Evolutionary conservation across 805 yeast genomes (phyloP).

Genomic region (Candida wancherniae): DNA sequence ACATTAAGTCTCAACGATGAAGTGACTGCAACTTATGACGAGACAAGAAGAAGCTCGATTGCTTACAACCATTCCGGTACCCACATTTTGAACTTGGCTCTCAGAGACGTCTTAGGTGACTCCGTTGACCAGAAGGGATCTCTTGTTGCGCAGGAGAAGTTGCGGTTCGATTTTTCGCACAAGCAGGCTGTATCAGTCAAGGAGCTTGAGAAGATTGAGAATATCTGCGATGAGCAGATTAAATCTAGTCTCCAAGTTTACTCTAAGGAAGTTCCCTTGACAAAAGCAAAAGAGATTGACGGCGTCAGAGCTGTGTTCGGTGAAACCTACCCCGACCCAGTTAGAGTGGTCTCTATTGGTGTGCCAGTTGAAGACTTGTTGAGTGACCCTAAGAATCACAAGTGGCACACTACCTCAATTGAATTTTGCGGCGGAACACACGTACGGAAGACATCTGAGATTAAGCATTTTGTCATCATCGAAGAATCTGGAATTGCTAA

Average conservation of each 20-base stretch:
- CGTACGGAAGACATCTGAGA: constrained; percentile 86
- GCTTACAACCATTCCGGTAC: constrained; percentile 99
- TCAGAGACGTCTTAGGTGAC: constrained; percentile 81
- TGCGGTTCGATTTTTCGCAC: constrained; percentile 94
- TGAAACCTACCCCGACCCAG: constrained; percentile 98
- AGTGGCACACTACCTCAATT: constrained; percentile 76
- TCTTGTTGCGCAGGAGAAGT: constrained; percentile 88
- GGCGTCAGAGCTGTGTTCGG: constrained; percentile 98
- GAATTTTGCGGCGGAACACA: constrained; percentile 99
- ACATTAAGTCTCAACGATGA: constrained; percentile 58
- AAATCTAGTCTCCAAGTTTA: constrained; percentile 67
- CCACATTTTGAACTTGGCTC: constrained; percentile 85
- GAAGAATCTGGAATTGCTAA: constrained; percentile 98
- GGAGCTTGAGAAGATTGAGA: constrained; percentile 75
- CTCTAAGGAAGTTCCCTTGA: constrained; percentile 76
- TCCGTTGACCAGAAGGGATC: constrained; percentile 95
- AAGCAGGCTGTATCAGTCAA: constrained; percentile 72
- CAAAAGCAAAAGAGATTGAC: constrained; percentile 63
- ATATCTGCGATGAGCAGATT: constrained; percentile 66
- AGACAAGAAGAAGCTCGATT: constrained; percentile 90
- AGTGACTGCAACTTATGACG: constrained; percentile 85
- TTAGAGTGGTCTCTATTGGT: constrained; percentile 95
- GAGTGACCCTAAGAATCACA: constrained; percentile 59
- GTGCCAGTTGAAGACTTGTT: constrained; percentile 79
- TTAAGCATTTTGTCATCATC: constrained; percentile 79